phyloP scores from a whole-genome alignment of 768 basidiomycete species.

The Gymnopilus dilepis region DNA sequence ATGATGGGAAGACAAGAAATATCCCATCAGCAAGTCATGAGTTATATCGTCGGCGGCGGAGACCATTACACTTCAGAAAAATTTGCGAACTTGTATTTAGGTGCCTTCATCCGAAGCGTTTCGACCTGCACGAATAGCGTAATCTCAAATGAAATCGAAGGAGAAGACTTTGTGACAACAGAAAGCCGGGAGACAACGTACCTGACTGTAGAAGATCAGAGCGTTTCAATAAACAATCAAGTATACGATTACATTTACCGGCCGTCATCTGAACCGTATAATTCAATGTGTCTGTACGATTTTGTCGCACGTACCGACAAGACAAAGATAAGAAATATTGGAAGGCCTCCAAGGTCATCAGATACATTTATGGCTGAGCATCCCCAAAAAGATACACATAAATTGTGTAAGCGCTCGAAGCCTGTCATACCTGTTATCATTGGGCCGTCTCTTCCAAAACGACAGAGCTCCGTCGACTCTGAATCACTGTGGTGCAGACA shows the following conservation, averaged over 20 bases:
- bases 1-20: neutral
- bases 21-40: too few relatives aligned
- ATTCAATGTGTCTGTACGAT: slow-evolving; percentile 6
- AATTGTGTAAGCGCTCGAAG: neutral
- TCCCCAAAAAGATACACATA: slow-evolving; percentile 4
- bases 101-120: neutral
- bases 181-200: neutral
- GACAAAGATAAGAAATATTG: neutral
- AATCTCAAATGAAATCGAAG: neutral
- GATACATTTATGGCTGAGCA: neutral
- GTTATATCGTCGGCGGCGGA: neutral
- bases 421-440: neutral
- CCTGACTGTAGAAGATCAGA: neutral
- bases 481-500: neutral
- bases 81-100: neutral
- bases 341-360: too few relatives aligned
- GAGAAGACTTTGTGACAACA: too few relatives aligned
- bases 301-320: neutral
- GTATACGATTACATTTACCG: neutral
- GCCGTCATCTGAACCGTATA: neutral
- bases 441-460: slow-evolving; percentile 1
- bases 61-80: neutral
- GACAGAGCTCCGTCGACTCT: neutral
- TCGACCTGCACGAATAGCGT: too few relatives aligned
- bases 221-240: neutral